phyloP scores from a whole-genome alignment of 192 early-diverging fungal genomes.

The Jimgerdemannia lactiflua region DNA sequence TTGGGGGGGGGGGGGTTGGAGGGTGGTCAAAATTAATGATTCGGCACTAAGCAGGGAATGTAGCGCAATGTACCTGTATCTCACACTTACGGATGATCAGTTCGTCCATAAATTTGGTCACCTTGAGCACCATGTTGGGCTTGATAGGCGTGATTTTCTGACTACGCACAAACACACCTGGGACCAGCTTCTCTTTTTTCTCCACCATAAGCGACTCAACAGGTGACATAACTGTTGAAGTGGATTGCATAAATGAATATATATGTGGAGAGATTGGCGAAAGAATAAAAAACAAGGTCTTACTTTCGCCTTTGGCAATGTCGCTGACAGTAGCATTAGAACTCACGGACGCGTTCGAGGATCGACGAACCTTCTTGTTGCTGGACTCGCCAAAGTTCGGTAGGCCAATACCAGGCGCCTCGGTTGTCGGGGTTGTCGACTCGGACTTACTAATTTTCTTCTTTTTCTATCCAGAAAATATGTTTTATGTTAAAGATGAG shows the following conservation, averaged over 20 bases:
- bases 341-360: constrained; percentile 18
- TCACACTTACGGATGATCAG: constrained; percentile 44
- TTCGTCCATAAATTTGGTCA: constrained; percentile 55
- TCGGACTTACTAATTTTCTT: constrained; percentile 24
- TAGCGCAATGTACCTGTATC: too few species aligned
- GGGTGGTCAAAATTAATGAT: too few species aligned
- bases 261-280: not conserved
- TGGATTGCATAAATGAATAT: too few species aligned
- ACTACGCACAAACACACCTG: constrained; percentile 63
- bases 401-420: not conserved
- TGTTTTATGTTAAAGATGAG: not conserved
- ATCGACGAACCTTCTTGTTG: constrained; percentile 20
- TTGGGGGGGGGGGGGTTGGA: not conserved
- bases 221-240: not conserved
- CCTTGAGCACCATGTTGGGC: constrained; percentile 42
- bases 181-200: constrained; percentile 53
- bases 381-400: not conserved
- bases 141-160: constrained; percentile 55
- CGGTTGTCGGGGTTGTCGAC: not conserved
- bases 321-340: not conserved
- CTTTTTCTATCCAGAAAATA: constrained; percentile 18
- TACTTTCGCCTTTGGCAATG: constrained; percentile 5
- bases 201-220: constrained; percentile 17
- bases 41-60: too few species aligned
- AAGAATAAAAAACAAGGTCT: not conserved